Evolutionary conservation across 2,329 filamentous ascomycete genomes (phyloP), one percentile per base, ranked within the genome.

Genomic region (Pestalotiopsis sp.): DNA sequence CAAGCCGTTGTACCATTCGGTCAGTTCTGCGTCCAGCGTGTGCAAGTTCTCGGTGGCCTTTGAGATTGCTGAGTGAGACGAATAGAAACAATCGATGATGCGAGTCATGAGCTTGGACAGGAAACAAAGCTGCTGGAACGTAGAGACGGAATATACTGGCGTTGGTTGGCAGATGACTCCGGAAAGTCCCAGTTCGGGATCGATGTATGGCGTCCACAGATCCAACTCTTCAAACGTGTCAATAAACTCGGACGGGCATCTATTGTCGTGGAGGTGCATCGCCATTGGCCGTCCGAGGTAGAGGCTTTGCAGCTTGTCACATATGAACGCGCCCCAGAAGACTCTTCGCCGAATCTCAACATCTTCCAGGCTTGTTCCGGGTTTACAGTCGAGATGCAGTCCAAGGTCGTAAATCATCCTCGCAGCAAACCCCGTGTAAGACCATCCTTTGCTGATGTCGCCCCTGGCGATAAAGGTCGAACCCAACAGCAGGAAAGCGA

Each of bases 401-500:
- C 80, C 80, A 3, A 83, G 73, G 60, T 83, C 80, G 67, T 79
- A 80, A 5, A 82, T 75, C 81, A 84, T 82, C 1, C 81, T 76
- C 52, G 81, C 72, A 0, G 80, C 82, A 68, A 80, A 80, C 2
- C 81, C 82, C 2, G 78, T 79, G 68, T 80, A 80, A 2, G 82
- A 72, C 82, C 82, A 83, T 0, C 79, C 80, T 67, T 77, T 77
- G n/a, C 74, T 75, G 2, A 73, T 73, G 41, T 70, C 65, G 4
- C 76, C 75, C 6, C 68, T 63, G 13, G 77, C 71, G 31, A 73
- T 73, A 65, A 71, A 74, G 7, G 73, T 76, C 3, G 73, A 73
- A 0, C 77, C 76, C 4, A 77, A 68, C 17, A 78, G 63, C 2
- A 78, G 69, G 4, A 78, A 69, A 0, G 71, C 77, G 11, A 72